Conservation (phyloP, 2,329 filamentous ascomycete species). For the Fusarium sp. region DNA sequence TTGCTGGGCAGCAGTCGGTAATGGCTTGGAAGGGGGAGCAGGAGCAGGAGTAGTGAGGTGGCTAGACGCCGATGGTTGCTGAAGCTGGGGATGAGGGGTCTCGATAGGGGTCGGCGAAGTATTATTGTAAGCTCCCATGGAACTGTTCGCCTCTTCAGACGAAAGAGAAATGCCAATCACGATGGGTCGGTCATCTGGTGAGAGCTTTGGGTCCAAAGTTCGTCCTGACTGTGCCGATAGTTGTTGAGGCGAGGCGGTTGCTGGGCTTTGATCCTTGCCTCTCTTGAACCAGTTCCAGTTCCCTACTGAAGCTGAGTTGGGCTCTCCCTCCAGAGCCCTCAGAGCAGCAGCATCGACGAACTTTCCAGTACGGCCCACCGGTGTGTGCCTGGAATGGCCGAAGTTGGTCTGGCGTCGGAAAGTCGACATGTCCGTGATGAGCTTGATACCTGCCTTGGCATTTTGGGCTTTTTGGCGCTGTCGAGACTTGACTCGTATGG, state of each 20-base stretch:
- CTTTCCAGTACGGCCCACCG: conserved; percentile 51
- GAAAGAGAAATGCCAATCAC: conserved; percentile 77
- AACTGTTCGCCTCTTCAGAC: conserved; percentile 49
- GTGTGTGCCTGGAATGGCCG: conserved; percentile 44
- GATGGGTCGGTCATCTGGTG: conserved; percentile 76
- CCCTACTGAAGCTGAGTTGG: conserved; percentile 64
- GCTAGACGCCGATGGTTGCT: conserved; percentile 7
- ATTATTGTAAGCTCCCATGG: conserved; percentile 55
- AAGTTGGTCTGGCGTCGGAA: conserved; percentile 57
- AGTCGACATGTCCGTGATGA: conserved; percentile 75
- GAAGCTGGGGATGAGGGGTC: conserved; percentile 12
- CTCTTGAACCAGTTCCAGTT: conserved; percentile 67
- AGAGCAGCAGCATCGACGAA: conserved; percentile 71
- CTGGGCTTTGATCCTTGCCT: conserved; percentile 47
- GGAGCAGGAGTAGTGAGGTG: background rate
- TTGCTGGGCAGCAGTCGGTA: conserved; percentile 45
- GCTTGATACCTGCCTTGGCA: conserved; percentile 70
- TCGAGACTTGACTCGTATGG: conserved; percentile 65
- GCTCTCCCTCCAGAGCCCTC: conserved; percentile 67
- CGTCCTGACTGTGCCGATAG: conserved; percentile 34
- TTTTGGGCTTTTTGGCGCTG: conserved; percentile 70
- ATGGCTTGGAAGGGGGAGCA: conserved; percentile 13
- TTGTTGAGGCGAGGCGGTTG: conserved; percentile 39
- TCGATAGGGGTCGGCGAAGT: conserved; percentile 48
- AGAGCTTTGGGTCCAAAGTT: conserved; percentile 60